Conservation (phyloP, 306 rosid species). For the Ormosia emarginata region DNA sequence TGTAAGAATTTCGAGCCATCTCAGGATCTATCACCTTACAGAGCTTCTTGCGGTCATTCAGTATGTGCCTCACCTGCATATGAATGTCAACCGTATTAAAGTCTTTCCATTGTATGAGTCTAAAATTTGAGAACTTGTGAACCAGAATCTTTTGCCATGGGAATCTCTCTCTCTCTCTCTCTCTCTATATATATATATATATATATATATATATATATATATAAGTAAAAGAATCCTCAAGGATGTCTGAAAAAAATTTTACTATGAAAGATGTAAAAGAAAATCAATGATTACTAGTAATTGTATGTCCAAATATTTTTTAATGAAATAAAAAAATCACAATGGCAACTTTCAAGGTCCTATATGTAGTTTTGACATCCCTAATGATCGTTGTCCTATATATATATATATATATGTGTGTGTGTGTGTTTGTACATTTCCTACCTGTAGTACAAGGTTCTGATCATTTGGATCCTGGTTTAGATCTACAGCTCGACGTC, state of each 20-base stretch:
- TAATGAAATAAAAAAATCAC: not conserved
- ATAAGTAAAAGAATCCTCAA: no score
- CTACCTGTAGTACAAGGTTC: constrained; percentile 89
- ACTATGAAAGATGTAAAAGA: not conserved
- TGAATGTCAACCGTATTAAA: constrained; percentile 13
- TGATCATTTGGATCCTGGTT: constrained; percentile 88
- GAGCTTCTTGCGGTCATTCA: constrained; percentile 77
- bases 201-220: no score
- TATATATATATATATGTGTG: not conserved
- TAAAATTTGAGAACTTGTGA: not conserved
- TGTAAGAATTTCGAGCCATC: constrained; percentile 68
- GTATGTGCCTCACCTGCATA: constrained; percentile 70
- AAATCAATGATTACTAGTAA: not conserved
- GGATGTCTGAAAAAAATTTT: no score
- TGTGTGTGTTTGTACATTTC: not conserved
- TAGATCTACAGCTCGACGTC: constrained; percentile 90
- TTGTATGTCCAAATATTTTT: not conserved
- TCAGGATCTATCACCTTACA: constrained; percentile 85
- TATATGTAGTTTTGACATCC: not conserved
- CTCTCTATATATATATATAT: not conserved
- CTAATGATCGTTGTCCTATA: not conserved
- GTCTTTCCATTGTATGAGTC: not conserved
- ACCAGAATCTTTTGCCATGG: not conserved
- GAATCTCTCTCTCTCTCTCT: not conserved
- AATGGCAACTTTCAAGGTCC: not conserved